These are phyloP conservation scores for Anthracocystis walkeri DNA, from an alignment of 1,284 basidiomycete species.

Conservation along the genomic window DNA sequence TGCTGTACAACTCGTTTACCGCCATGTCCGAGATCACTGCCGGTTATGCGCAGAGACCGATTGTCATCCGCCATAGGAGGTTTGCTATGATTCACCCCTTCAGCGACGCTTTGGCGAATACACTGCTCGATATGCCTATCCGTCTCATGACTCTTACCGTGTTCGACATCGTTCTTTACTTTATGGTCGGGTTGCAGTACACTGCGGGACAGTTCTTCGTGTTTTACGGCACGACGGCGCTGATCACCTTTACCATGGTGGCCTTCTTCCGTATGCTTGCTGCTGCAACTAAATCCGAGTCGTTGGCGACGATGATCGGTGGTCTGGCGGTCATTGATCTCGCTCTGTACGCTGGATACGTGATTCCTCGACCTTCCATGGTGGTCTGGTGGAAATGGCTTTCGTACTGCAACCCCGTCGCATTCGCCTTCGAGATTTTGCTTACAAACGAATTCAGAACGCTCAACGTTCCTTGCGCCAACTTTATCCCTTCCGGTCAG, in stretches of 20 bases:
- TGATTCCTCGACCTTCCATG: conserved; percentile 62
- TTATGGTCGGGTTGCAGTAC: conserved; percentile 53
- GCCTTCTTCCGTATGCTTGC: conserved; percentile 60
- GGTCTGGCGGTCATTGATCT: conserved; percentile 58
- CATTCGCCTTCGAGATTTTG: conserved; percentile 61
- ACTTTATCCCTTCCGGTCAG: conserved; percentile 45
- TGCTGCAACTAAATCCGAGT: conserved; percentile 44
- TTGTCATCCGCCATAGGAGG: conserved; percentile 58
- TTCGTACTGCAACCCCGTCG: conserved; percentile 62
- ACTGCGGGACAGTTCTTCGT: conserved; percentile 60
- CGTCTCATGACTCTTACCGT: conserved; percentile 39
- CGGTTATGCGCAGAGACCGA: conserved; percentile 56
- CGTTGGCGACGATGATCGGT: conserved; percentile 55
- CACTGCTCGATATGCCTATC: conserved; percentile 61
- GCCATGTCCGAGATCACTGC: conserved; percentile 68
- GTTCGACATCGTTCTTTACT: conserved; percentile 63
- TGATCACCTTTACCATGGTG: conserved; percentile 58
- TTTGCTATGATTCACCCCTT: conserved; percentile 61
- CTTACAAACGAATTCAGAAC: conserved; percentile 62
- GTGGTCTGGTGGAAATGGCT: conserved; percentile 65
- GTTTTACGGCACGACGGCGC: conserved; percentile 42
- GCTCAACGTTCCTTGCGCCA: conserved; percentile 46
- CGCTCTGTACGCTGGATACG: conserved; percentile 61
- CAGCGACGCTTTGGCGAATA: conserved; percentile 55
- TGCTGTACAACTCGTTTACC: conserved; percentile 72